Conservation (phyloP, 768 basidiomycete species). For the Termitomyces titanicus region DNA sequence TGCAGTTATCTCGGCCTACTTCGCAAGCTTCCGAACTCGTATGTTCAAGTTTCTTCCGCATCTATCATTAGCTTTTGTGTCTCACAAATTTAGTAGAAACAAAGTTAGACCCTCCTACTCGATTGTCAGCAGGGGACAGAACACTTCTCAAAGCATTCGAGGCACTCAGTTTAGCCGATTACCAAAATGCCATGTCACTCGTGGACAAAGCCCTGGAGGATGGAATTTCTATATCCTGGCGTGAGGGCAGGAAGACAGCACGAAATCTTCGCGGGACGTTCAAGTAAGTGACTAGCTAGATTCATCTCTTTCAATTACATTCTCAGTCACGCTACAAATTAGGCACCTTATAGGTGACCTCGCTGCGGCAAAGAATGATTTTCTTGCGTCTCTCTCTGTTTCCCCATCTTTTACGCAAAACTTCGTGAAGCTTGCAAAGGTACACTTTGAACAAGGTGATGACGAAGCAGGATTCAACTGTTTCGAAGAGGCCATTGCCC, state of each 20-base stretch:
- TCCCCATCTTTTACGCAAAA: constrained; percentile 76
- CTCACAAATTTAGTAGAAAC: constrained; percentile 39
- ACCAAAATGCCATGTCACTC: constrained; percentile 72
- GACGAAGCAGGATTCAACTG: constrained; percentile 79
- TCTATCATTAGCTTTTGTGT: background rate
- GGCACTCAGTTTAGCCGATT: constrained; percentile 82
- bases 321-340: background rate
- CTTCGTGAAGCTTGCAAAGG: constrained; percentile 93
- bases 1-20: constrained; percentile 92
- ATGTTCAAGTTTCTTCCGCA: constrained; percentile 28
- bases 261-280: constrained; percentile 93
- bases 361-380: constrained; percentile 74
- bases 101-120: constrained; percentile 66
- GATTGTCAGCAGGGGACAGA: constrained; percentile 73
- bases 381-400: constrained; percentile 71
- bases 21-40: constrained; percentile 93
- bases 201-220: constrained; percentile 85
- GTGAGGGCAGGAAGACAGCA: constrained; percentile 76
- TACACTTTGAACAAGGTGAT: constrained; percentile 92
- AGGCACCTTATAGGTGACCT: constrained; percentile 90
- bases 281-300: constrained; percentile 54
- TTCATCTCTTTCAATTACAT: background rate
- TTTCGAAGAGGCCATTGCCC: constrained; percentile 83
- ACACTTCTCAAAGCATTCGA: constrained; percentile 77
- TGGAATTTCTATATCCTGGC: constrained; percentile 61